These are phyloP conservation scores for Geranomyces variabilis DNA, from an alignment of 192 early-diverging fungal genomes.

Conservation along the genomic window DNA sequence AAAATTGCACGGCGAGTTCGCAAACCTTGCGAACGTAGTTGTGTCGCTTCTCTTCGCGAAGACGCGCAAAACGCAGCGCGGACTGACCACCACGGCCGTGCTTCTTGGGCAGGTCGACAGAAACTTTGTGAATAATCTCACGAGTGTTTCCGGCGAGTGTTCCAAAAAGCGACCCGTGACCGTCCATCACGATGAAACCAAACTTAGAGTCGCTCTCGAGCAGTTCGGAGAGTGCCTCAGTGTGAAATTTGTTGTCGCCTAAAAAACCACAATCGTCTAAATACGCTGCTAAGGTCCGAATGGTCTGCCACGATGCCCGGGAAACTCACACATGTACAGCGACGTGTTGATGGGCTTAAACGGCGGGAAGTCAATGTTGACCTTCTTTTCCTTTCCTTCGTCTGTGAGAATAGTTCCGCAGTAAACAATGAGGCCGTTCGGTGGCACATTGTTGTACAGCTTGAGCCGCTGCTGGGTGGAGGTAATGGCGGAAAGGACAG, in stretches of 20 bases:
- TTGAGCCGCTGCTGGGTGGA: constrained; percentile 97
- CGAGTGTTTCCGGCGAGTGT: constrained; percentile 92
- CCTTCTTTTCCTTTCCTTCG: constrained; percentile 99
- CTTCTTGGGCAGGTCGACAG: constrained; percentile 99
- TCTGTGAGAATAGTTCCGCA: constrained; percentile 95
- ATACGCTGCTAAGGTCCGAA: too few species aligned
- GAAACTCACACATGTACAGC: constrained; percentile 64
- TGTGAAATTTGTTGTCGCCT: constrained; percentile 97
- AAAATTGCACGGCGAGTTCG: constrained; percentile 94
- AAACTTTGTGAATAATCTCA: constrained; percentile 90
- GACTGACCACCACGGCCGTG: constrained; percentile 99
- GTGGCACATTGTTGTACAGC: constrained; percentile 86
- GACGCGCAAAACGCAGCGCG: constrained; percentile 98
- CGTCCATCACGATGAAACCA: constrained; percentile 99
- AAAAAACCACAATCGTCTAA: constrained; percentile 54
- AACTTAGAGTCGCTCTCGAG: constrained; percentile 94
- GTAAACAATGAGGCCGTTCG: constrained; percentile 92
- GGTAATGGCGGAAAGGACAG: constrained; percentile 95
- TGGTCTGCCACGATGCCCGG: too few species aligned
- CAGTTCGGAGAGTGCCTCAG: constrained; percentile 87
- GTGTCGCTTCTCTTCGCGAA: constrained; percentile 98
- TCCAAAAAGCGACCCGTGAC: constrained; percentile 95
- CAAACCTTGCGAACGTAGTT: constrained; percentile 99
- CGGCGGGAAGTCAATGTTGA: constrained; percentile 98
- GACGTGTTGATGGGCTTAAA: constrained; percentile 99